Evolutionary conservation across 2,329 filamentous ascomycete species (phyloP).

Genomic region (Penicillium paneum): DNA sequence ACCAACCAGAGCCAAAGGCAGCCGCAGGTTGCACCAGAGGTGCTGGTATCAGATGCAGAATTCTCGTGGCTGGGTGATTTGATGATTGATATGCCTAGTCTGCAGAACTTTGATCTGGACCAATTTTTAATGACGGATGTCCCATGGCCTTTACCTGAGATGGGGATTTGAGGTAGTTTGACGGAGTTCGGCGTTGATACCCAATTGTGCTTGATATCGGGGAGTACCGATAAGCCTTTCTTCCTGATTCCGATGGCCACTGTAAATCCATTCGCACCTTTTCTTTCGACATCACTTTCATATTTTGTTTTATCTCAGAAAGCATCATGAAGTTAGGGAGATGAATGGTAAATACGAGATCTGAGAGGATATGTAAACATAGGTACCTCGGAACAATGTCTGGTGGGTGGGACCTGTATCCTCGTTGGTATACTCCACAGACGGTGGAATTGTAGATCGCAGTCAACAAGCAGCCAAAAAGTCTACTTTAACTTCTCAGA

Average conservation of each 20-base stretch:
- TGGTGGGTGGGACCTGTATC: not conserved
- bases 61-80: constrained; percentile 46
- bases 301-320: not conserved
- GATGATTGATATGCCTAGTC: constrained; percentile 45
- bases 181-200: not conserved
- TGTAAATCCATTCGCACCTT: too few relatives aligned
- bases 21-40: constrained; percentile 11
- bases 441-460: not conserved
- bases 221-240: not conserved
- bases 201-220: not conserved
- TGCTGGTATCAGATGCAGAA: constrained; percentile 33
- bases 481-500: not conserved
- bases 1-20: not conserved
- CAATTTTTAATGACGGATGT: constrained; percentile 38
- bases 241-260: not conserved
- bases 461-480: not conserved
- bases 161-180: constrained; percentile 20
- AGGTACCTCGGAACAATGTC: not conserved
- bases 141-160: constrained; percentile 27
- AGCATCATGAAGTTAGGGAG: not conserved
- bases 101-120: constrained; percentile 47
- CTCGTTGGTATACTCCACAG: too few relatives aligned
- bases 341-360: not conserved
- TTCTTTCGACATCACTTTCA: not conserved
- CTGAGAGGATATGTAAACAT: too few relatives aligned